Base-by-base conservation (phyloP, 208 protist genomes). In the Kentomonas sorsogonicus region DNA sequence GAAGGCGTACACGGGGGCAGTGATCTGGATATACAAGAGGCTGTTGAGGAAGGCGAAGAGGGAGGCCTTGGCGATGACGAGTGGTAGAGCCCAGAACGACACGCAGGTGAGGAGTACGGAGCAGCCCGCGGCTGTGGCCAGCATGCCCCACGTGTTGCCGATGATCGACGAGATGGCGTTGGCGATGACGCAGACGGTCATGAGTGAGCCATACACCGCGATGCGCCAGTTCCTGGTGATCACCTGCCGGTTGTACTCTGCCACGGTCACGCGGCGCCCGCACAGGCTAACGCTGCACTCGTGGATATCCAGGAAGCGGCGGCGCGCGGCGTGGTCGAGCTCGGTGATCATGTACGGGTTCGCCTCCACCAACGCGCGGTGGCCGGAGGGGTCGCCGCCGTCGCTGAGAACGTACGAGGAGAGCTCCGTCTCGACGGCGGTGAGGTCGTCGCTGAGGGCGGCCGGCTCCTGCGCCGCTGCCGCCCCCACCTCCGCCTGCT, bases 1-100 rank as follows among this genome's bases (percentile, higher is more conserved):
- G 52, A 80, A 83, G 50, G 29, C 74, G 46, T 66, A 43, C 6
- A 86, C 38, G 20, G 63, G 64, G 27, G 74, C 68, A 23, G 65
- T 58, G 16, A 90, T 61, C 45, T 83, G 66, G 22, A 87, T 26
- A 65, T 87, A 90, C 45, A 81, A 29, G 18, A 71, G 39, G 27
- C 51, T 52, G 33, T 72, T 55, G 26, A 87, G 34, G 58, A 74
- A 90, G 15, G 66, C 55, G 52, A 71, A 81, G 27, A 86, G 36
- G 36, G 56, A 66, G 5, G 74, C 63, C 51, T 85, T 84, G 13
- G 83, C 83, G 25, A 85, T 68, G 22, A 79, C 61, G 2, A 52
- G 46, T 13, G 79, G 72, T 10, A 90, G 60, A 4, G 66, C 44
- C 34, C 55, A 45, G 54, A 86, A 86, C 11, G 56, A 40, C 34